phyloP scores from a whole-genome alignment of 768 basidiomycete genomes.

The Lactarius psammicola region DNA sequence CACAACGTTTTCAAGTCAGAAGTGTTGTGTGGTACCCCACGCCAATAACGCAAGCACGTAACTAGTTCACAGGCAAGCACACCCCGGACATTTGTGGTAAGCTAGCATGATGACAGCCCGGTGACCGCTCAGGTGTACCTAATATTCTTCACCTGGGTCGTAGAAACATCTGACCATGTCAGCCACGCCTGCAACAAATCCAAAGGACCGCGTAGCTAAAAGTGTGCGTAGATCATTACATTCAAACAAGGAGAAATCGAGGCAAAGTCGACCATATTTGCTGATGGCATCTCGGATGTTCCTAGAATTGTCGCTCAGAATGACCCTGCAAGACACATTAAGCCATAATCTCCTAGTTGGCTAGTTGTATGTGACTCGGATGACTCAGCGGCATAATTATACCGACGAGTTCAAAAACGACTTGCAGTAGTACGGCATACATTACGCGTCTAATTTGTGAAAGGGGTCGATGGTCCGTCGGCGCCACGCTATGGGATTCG shows the following conservation, averaged over 20 bases:
- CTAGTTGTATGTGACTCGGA: not conserved
- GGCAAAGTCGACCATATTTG: not conserved
- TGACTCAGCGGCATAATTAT: not conserved
- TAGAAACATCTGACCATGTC: not conserved
- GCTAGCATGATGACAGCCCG: not conserved
- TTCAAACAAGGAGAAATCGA: not conserved
- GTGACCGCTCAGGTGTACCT: not conserved
- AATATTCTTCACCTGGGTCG: not conserved
- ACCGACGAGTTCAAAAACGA: not conserved
- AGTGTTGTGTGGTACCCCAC: not conserved
- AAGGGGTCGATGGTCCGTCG: not conserved
- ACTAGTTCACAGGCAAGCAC: not conserved
- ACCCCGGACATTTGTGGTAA: not conserved
- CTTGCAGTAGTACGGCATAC: not conserved
- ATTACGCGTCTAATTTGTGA: not conserved
- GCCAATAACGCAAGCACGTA: not conserved
- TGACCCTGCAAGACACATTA: slow-evolving; percentile 5
- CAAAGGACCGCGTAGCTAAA: not conserved
- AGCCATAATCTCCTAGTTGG: not conserved
- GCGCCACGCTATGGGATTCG: not conserved
- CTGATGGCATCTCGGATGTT: not conserved
- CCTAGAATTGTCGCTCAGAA: not conserved
- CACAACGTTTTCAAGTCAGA: not conserved
- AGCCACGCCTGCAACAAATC: not conserved
- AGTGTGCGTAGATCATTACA: not conserved